phyloP scores from a whole-genome alignment of 1,284 basidiomycete genomes.

The Tetrapyrgos nigripes region DNA sequence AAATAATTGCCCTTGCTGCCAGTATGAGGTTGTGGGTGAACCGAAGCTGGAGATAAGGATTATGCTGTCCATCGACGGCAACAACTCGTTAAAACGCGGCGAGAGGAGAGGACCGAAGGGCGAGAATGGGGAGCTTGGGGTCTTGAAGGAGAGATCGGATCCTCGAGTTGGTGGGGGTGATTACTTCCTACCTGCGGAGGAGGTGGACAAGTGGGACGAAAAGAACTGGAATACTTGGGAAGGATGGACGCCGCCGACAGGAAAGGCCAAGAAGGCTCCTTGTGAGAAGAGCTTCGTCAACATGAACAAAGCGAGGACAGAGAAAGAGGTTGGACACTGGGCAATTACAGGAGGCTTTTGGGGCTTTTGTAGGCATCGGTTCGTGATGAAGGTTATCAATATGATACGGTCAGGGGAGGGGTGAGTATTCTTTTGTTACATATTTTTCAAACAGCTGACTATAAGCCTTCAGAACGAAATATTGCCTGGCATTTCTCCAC shows the following conservation, averaged over 20 bases:
- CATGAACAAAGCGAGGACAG: slow-evolving; percentile 18
- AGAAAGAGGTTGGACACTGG: slow-evolving; percentile 28
- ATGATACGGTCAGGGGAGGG: slow-evolving; percentile 44
- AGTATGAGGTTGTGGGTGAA: background rate
- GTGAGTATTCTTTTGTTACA: slow-evolving; percentile 28
- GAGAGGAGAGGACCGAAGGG: background rate
- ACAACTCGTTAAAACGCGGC: background rate
- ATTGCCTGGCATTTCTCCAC: slow-evolving; percentile 11
- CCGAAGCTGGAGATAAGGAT: background rate
- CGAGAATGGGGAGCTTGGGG: slow-evolving; percentile 3
- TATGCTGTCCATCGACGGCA: background rate
- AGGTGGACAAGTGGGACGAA: background rate
- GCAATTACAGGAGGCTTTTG: slow-evolving; percentile 41
- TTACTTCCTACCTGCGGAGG: slow-evolving; percentile 6
- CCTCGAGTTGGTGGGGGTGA: background rate
- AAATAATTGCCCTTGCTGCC: slow-evolving; percentile 31
- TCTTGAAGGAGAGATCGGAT: slow-evolving; percentile 1
- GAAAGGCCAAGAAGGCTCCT: slow-evolving; percentile 31
- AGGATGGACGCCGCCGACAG: slow-evolving; percentile 30
- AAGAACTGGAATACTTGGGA: slow-evolving; percentile 11
- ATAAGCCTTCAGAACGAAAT: slow-evolving; percentile 6
- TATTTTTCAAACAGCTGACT: no score
- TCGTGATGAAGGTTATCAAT: slow-evolving; percentile 36
- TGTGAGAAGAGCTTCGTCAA: slow-evolving; percentile 35
- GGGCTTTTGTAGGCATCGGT: slow-evolving; percentile 37